These are phyloP conservation scores for Sechiopsis laciniata DNA, from an alignment of 306 rosid genomes.

Conservation along the genomic window DNA sequence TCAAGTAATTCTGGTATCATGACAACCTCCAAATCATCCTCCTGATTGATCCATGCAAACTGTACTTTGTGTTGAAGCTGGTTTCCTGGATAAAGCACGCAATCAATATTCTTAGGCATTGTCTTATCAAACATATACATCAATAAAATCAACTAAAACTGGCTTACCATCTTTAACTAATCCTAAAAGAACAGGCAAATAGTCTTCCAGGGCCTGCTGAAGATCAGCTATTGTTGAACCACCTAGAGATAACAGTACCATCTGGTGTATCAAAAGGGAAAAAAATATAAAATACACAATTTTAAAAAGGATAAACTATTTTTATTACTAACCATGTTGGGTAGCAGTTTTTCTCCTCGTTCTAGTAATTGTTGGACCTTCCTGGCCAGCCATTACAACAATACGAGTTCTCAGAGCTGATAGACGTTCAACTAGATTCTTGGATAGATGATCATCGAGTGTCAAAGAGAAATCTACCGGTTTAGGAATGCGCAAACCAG, in stretches of 20 bases:
- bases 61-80: conserved; percentile 83
- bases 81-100: conserved; percentile 56
- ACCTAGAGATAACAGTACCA: conserved; percentile 49
- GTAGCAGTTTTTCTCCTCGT: conserved; percentile 76
- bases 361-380: conserved; percentile 87
- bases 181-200: conserved; percentile 88
- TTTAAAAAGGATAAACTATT: conserved; percentile 17
- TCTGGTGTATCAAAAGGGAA: conserved; percentile 21
- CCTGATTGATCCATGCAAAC: conserved; percentile 90
- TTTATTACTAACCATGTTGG: conserved; percentile 68
- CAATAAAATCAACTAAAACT: conserved; percentile 15
- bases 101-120: conserved; percentile 22
- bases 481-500: conserved; percentile 89
- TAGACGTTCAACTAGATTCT: conserved; percentile 68
- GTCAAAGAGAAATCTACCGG: conserved; percentile 75
- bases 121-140: conserved; percentile 24
- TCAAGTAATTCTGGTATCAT: neutral
- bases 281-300: conserved; percentile 26
- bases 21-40: conserved; percentile 83
- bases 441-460: conserved; percentile 69
- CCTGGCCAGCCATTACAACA: conserved; percentile 93
- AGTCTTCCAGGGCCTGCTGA: conserved; percentile 83
- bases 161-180: conserved; percentile 83
- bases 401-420: conserved; percentile 87
- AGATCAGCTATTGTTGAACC: conserved; percentile 87